Evolutionary conservation across 148 eudicot species (phyloP).

Genomic region (Camellia japonica): DNA sequence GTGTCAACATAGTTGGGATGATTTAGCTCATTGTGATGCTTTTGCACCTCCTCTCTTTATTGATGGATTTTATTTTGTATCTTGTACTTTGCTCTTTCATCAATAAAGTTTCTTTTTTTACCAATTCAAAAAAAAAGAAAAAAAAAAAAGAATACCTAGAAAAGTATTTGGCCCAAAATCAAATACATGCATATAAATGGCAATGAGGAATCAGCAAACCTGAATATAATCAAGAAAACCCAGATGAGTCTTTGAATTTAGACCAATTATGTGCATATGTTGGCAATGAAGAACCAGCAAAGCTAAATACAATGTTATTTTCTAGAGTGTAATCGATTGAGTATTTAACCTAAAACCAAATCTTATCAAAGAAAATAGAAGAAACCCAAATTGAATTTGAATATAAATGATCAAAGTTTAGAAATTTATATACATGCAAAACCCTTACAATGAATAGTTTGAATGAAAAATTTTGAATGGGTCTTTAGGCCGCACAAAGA

Average conservation of each 20-base stretch:
- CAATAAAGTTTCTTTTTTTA: no score
- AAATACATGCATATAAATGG: neutral
- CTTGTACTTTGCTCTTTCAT: no score
- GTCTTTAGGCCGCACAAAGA: neutral
- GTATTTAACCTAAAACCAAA: neutral
- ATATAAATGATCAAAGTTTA: neutral
- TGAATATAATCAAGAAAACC: neutral
- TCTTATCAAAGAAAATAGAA: neutral
- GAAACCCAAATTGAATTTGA: neutral
- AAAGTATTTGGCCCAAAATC: neutral
- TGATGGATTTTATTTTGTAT: no score
- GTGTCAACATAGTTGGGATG: no score
- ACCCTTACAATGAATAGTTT: neutral
- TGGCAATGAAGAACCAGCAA: no score
- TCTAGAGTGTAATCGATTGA: neutral
- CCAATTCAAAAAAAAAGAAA: no score
- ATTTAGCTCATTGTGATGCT: no score
- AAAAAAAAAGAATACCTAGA: neutral
- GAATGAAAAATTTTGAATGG: neutral
- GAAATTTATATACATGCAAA: neutral
- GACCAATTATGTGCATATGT: no score
- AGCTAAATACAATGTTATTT: no score
- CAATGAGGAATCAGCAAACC: constrained; percentile 11
- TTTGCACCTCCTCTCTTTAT: no score
- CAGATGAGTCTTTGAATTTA: neutral